A percentile compares a stretch with the other conserved stretches of the same genome.
Evolutionary conservation across 2,329 filamentous ascomycete genomes (phyloP).

Genomic region (Coniosporium tulheliwenetii): DNA sequence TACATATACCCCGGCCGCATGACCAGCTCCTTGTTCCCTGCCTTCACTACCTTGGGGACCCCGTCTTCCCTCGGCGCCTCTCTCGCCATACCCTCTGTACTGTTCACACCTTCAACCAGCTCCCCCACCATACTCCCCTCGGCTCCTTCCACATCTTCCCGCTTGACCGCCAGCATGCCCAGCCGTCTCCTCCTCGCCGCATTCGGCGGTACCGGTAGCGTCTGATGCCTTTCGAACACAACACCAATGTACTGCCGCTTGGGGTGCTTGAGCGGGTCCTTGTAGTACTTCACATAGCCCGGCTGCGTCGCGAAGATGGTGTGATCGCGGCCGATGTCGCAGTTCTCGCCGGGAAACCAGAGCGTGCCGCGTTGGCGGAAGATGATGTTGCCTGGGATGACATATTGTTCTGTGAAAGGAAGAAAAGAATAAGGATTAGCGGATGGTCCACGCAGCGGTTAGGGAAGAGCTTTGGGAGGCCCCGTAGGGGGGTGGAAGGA

Average conservation of each 20-base stretch:
- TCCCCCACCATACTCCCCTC: slow-evolving; percentile 7
- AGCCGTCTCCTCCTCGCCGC: slow-evolving; percentile 60
- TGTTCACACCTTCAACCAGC: slow-evolving; percentile 5
- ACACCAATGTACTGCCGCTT: slow-evolving; percentile 91
- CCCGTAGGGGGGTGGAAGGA: background rate
- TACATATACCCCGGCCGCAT: slow-evolving; percentile 46
- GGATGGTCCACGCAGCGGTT: background rate
- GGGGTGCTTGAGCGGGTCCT: slow-evolving; percentile 67
- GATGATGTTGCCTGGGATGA: slow-evolving; percentile 92
- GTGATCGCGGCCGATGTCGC: slow-evolving; percentile 87
- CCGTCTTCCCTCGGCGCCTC: slow-evolving; percentile 7
- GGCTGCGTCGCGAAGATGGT: slow-evolving; percentile 76
- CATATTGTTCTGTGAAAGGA: slow-evolving; percentile 58
- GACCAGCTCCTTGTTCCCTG: slow-evolving; percentile 7
- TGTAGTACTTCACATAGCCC: slow-evolving; percentile 95
- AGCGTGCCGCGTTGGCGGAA: slow-evolving; percentile 90
- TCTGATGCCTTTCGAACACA: slow-evolving; percentile 67
- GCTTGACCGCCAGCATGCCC: slow-evolving; percentile 47
- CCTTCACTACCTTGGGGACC: slow-evolving; percentile 7
- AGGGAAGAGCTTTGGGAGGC: background rate
- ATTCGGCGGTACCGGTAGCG: slow-evolving; percentile 60
- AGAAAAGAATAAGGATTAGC: background rate
- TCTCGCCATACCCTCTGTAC: slow-evolving; percentile 3
- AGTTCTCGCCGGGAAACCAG: slow-evolving; percentile 94
- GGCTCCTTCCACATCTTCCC: slow-evolving; percentile 10